Percentiles rank a stretch among this genome's conserved stretches.
Evolutionary conservation across 441 rosid genomes (phyloP).

Genomic region (Syzygium syzygioides): DNA sequence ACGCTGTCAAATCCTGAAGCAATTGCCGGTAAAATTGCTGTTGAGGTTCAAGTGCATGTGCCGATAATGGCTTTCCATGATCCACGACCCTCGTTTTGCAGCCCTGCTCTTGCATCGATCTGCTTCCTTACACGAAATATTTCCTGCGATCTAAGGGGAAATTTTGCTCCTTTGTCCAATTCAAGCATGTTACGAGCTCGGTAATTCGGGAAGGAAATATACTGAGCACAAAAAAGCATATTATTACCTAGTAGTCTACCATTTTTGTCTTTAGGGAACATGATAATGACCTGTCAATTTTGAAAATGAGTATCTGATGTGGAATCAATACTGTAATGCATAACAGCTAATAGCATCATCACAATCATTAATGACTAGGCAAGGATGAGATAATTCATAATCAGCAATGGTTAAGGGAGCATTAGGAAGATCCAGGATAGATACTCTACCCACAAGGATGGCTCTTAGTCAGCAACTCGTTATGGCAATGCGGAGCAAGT

Average conservation of each 20-base stretch:
- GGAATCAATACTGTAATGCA: neutral
- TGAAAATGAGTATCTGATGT: neutral
- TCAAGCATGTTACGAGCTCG: neutral
- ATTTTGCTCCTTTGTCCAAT: neutral
- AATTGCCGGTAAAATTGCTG: neutral
- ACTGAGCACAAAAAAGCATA: neutral
- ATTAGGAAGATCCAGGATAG: neutral
- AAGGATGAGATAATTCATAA: neutral
- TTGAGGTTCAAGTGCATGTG: neutral
- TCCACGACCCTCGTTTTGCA: neutral
- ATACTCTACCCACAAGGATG: neutral
- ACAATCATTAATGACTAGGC: neutral
- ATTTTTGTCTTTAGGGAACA: neutral
- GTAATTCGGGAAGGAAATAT: neutral
- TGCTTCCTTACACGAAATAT: neutral
- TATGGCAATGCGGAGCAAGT: neutral
- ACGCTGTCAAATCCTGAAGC: neutral
- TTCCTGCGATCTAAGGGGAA: neutral
- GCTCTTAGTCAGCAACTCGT: neutral
- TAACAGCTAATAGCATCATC: neutral
- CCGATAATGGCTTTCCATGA: neutral
- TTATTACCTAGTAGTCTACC: neutral
- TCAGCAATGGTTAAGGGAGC: neutral
- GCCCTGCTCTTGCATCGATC: neutral
- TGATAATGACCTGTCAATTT: neutral